A percentile compares a stretch with the other conserved stretches of the same genome.
phyloP scores from a whole-genome alignment of 495 filamentous ascomycete genomes.

The Immersiella caudata region DNA sequence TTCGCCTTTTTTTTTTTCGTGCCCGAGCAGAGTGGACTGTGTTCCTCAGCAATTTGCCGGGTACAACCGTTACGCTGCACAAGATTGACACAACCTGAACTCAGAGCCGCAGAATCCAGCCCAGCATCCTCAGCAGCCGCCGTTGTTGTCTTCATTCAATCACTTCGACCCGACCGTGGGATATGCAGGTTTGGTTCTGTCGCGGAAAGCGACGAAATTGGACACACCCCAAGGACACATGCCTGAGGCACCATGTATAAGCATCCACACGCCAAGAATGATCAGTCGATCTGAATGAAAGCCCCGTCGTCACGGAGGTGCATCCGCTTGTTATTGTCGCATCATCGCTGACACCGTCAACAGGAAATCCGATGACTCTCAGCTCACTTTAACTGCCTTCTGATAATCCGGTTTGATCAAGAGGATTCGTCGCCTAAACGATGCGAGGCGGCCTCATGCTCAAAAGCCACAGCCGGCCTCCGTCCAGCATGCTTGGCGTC shows the following conservation, averaged over 20 bases:
- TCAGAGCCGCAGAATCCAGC: slow-evolving; percentile 8
- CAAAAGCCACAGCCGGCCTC: too few species aligned
- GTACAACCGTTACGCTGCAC: slow-evolving; percentile 12
- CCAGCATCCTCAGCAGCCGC: neutral
- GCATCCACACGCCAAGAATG: neutral
- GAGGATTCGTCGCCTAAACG: neutral
- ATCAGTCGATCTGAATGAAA: neutral
- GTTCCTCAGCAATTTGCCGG: slow-evolving; percentile 11
- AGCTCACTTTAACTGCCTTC: neutral
- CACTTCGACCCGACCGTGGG: slow-evolving; percentile 1
- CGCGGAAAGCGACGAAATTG: neutral
- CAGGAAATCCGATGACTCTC: neutral
- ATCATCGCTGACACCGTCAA: neutral
- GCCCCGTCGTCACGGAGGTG: neutral
- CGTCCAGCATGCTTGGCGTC: too few species aligned
- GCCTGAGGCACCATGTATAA: neutral
- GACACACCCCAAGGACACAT: neutral
- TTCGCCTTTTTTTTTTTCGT: too few species aligned
- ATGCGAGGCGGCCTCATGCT: neutral
- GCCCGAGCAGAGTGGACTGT: neutral
- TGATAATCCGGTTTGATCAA: neutral
- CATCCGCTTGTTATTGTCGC: neutral
- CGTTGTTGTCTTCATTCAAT: neutral
- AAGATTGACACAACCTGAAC: neutral
- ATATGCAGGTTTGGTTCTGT: slow-evolving; percentile 1